Base-by-base conservation (phyloP, 345 rosid genomes). In the Citrus maxima region DNA sequence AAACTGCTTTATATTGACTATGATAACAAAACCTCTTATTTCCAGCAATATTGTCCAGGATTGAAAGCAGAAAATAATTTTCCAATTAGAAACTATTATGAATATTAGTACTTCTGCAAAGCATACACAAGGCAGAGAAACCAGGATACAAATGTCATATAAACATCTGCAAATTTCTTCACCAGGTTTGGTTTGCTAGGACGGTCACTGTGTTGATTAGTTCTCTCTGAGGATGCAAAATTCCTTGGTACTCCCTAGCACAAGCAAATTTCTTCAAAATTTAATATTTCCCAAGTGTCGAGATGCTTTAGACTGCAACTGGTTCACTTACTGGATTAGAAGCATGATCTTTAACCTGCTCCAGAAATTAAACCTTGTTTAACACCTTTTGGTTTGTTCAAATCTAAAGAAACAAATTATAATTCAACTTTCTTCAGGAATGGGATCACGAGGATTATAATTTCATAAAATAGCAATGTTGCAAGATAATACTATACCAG, bases 241-340 rank as follows among this genome's bases (percentile, higher is more conserved):
- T 73, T 69, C 77, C 77, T 80, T 70, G 80, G 51, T 18, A 65
- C 84, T 75, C 76, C 82, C 93, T 81, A 85, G 69, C 56, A 83
- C 81, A 85, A 84, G 83, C 79, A 84, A 72, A 85, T 70, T 74
- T 74, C 88, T 85, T 85, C 83, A 81, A 87, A 84, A 82, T 1
- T 79, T 76, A 83, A 25, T 79, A 64, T 62, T 51, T 38, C 63
- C 18, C 10, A 63, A 46, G 51, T 16, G 66, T 74, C 60, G 78
- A 78, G 56, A 78, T 75, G 79, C 77, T 83, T 76, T 85, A 92
- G 77, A 77, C 94, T 59, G 93, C 89, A 70, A 90, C 90, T 30
- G 89, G 90, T 86, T 90, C 93, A 80, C 89, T 87, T 85, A 81
- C 87, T 75, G 87, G 84, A 80, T 82, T 85, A 54, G 89, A 76